phyloP scores from a whole-genome alignment of 176 grass and related monocot species.

The Calamus simplicifolius region DNA sequence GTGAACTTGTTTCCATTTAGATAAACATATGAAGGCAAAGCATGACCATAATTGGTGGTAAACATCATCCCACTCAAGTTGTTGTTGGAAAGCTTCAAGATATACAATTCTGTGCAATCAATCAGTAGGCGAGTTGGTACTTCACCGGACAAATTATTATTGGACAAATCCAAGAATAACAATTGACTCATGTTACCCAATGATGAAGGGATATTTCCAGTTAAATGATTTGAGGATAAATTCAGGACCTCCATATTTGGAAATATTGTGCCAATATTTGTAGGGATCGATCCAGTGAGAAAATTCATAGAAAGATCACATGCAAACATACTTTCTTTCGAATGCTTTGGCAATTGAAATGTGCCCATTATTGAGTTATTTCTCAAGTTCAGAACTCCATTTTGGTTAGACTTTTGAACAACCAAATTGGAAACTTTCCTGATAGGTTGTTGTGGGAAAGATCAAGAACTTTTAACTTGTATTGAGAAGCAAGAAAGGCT shows the following conservation, averaged over 20 bases:
- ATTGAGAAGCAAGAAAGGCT: conserved; percentile 18
- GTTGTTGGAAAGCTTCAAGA: conserved; percentile 10
- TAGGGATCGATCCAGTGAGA: background rate
- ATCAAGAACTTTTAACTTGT: conserved; percentile 13
- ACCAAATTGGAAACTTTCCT: conserved; percentile 22
- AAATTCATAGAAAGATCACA: conserved; percentile 21
- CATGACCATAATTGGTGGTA: background rate
- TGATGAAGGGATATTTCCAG: conserved; percentile 13
- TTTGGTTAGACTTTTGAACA: conserved; percentile 16
- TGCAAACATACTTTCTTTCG: background rate
- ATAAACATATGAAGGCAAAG: background rate
- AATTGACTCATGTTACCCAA: background rate
- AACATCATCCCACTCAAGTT: conserved; percentile 1
- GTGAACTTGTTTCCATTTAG: conserved; percentile 11
- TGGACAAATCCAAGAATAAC: conserved; percentile 3
- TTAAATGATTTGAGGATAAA: conserved; percentile 13
- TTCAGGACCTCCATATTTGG: background rate
- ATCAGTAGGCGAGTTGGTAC: conserved; percentile 5
- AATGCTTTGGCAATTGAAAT: background rate
- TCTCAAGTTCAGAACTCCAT: background rate
- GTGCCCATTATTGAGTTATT: conserved; percentile 23
- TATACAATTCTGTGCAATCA: background rate
- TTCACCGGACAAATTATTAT: conserved; percentile 21
- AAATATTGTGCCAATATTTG: conserved; percentile 21
- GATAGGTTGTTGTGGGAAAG: conserved; percentile 22